Conservation (phyloP, 2,329 filamentous ascomycete genomes). For the Verticillium albo-atrum region DNA sequence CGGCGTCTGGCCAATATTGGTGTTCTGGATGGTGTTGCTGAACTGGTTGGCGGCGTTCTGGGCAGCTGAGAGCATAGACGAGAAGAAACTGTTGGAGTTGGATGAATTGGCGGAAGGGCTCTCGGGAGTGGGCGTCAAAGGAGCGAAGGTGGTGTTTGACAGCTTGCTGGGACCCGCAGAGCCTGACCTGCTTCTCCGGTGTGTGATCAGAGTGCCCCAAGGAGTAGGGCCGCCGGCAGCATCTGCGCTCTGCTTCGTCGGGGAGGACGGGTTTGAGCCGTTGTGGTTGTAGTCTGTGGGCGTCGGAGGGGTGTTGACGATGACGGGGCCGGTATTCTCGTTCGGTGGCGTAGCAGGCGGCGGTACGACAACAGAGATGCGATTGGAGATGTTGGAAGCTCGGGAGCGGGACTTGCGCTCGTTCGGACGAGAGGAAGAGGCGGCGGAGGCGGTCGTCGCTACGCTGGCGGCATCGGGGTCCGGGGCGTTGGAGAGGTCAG, state of each 20-base stretch:
- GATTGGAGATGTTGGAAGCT: not conserved
- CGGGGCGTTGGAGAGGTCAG: slow-evolving; percentile 7
- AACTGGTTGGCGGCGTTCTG: slow-evolving; percentile 82
- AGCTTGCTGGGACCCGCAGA: slow-evolving; percentile 75
- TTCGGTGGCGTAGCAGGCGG: slow-evolving; percentile 44
- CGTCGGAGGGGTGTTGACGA: slow-evolving; percentile 64
- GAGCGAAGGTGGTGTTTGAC: slow-evolving; percentile 67
- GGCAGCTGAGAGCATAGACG: slow-evolving; percentile 84
- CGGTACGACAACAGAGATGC: slow-evolving; percentile 11
- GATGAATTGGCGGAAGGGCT: slow-evolving; percentile 41
- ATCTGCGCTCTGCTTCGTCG: slow-evolving; percentile 16
- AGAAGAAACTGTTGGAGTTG: slow-evolving; percentile 74
- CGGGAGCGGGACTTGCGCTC: not conserved
- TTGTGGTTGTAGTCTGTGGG: slow-evolving; percentile 40
- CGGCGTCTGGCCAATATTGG: slow-evolving; percentile 40
- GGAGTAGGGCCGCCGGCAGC: slow-evolving; percentile 37
- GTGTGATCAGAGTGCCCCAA: slow-evolving; percentile 68
- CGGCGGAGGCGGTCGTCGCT: slow-evolving; percentile 6
- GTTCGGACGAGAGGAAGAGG: not conserved
- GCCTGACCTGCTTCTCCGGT: slow-evolving; percentile 51
- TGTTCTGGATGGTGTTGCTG: slow-evolving; percentile 69
- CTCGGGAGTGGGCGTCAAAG: slow-evolving; percentile 74
- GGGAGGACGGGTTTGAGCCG: slow-evolving; percentile 4
- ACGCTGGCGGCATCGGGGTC: slow-evolving; percentile 4
- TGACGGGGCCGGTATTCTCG: slow-evolving; percentile 39